Evolutionary conservation across 2,329 filamentous ascomycete species (phyloP), one percentile per base, ranked within the genome.

Genomic region (Nothophaeocryptopus gaeumannii): DNA sequence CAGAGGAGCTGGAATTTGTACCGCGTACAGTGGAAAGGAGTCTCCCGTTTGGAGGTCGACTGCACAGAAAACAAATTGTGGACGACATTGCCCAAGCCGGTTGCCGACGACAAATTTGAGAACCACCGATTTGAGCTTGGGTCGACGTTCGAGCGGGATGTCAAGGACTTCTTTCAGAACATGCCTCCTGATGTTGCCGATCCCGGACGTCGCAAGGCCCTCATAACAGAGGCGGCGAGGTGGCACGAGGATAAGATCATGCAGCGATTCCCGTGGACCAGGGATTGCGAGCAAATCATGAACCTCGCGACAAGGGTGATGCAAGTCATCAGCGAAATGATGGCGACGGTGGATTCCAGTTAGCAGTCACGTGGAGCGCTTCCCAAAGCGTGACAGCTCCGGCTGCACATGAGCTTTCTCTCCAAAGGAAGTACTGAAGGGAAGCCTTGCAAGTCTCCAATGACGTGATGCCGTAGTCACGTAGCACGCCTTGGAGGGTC

Each of bases 391-490:
- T 48, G 11, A 29, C 16, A 16, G 51, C 43, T 12, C 51, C 51
- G 30, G 20, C n/a, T 10, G 13, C 11, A 14, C 44, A 54, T 8
- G 51, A 39, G 16, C n/a, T 44, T 12, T 54, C 47, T 26, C 51
- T 38, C 51, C 51, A 54, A 2, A 54, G 51, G 26, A 51, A 54
- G 29, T 33, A 39, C 12, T 20, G 13, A 10, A 54, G 30, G 2
- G 45, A 30, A 26, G 33, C 20, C 36, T 39, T 14, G 9, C 47
- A 31, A 8, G 26, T 16, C 1, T 13, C 34, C 51, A 33, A 51
- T 7, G 35, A 39, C 13, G 14, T 32, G 9, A 16, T 10, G 9
- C 44, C 39, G 10, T 12, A 30, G 8, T 31, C 12, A 30, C 31
- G 16, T 7, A 52, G 39, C 14, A 37, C 35, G 3, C 12, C 29